phyloP scores from a whole-genome alignment of 805 yeast genomes.

The Ogataea sp. region DNA sequence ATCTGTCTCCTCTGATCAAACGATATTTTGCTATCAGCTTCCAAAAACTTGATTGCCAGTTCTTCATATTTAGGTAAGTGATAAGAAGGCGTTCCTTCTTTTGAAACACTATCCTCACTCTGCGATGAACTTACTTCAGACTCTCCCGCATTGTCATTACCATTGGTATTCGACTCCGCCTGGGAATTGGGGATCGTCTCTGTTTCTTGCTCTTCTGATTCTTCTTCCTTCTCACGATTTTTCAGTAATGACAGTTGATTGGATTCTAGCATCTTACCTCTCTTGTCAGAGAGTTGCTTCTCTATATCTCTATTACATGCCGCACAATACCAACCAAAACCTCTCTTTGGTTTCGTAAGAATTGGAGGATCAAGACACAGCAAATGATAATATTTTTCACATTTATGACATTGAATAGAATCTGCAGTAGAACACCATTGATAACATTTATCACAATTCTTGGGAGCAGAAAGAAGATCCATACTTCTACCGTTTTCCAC shows the following conservation, averaged over 20 bases:
- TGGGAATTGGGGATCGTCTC: conserved; percentile 1
- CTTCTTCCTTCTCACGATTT: background rate
- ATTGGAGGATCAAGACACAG: conserved; percentile 83
- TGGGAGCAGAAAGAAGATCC: conserved; percentile 54
- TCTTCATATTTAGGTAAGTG: conserved; percentile 46
- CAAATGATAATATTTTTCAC: conserved; percentile 67
- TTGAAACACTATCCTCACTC: background rate
- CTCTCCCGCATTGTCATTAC: background rate
- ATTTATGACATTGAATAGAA: conserved; percentile 73
- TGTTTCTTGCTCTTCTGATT: conserved; percentile 1
- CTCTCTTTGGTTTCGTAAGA: conserved; percentile 69
- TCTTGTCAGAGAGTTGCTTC: conserved; percentile 26
- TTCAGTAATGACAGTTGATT: conserved; percentile 7
- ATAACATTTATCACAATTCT: conserved; percentile 67
- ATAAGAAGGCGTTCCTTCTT: conserved; percentile 2
- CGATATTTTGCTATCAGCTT: conserved; percentile 32
- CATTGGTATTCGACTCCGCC: conserved; percentile 1
- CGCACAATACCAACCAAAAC: conserved; percentile 89
- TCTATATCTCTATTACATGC: conserved; percentile 58
- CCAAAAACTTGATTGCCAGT: conserved; percentile 45
- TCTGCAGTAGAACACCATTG: conserved; percentile 78
- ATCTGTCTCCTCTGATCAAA: conserved; percentile 39
- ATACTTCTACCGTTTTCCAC: conserved; percentile 62
- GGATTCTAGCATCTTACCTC: conserved; percentile 27
- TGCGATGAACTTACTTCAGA: conserved; percentile 3